Evolutionary conservation across 179 eudicot species (phyloP), one percentile per base, ranked within the genome.

Genomic region (Patellifolia procumbens): DNA sequence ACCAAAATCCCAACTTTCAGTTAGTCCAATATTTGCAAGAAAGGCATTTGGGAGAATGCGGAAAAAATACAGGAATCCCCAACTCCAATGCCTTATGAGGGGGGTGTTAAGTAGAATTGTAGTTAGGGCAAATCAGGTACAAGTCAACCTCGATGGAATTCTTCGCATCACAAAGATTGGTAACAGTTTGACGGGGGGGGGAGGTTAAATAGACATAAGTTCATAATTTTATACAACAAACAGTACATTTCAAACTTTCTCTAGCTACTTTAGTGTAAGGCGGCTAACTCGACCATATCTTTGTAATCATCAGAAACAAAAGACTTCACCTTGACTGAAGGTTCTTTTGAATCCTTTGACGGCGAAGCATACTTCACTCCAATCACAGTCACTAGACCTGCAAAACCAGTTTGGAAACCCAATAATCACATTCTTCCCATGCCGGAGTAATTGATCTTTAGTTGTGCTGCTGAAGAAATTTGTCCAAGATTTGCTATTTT

Each of bases 321-420:
- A 15, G 98, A 89, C 72, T 87, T 81, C 75, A 86, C 97, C 84
- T 85, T 88, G 43, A 90, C 39, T 2, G 28, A 9, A 5, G 78
- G 70, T 60, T 72, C 37, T 11, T 49, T 78, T 7, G 65, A 74
- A 43, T 76, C 82, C 73, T 86, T 85, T 15, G 78, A 74, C 20
- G 98, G 97, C 68, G 93, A 90, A 37, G 82, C 70, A 34, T 82
- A 87, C 88, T 87, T 92, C 45, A 88, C 77, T 55, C 98, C 98
- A 15, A 92, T 83, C 15, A 90, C 92, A 13, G 91, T 85, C 52
- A 85, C 72, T 79, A 90, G 26, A 72, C 91, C 97, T 93, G 84
- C 83, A 83, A 78, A 55, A 82, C 26, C 58, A 39, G 28, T 24
- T 68, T 15, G 1, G 22, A 31, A 29, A 56, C 56, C 24, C 37